phyloP scores from a whole-genome alignment of 106 monocot species.

The Dioscorea alata region DNA sequence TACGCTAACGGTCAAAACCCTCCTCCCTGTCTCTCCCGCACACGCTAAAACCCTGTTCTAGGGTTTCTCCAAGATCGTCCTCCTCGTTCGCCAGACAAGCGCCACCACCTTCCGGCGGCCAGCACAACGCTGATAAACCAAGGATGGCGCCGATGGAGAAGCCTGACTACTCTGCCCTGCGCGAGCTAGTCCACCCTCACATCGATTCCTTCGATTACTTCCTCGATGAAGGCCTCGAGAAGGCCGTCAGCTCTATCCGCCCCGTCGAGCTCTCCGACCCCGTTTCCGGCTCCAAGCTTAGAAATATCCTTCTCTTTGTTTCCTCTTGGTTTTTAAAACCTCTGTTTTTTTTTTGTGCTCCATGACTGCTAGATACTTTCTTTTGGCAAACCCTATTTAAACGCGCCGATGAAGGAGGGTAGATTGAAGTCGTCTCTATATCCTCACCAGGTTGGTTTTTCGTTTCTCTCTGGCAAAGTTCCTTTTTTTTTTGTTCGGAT shows the following conservation, averaged over 20 bases:
- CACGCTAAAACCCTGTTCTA: too few species aligned
- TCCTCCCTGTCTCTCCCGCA: too few species aligned
- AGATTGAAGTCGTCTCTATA: constrained; percentile 23
- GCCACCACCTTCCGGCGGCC: too few species aligned
- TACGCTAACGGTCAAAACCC: too few species aligned
- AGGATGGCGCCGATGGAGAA: constrained; percentile 7
- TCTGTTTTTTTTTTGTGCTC: constrained; percentile 5
- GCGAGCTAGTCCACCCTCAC: constrained; percentile 68
- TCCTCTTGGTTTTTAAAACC: not conserved
- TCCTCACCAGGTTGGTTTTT: constrained; percentile 43
- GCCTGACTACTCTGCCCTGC: constrained; percentile 24
- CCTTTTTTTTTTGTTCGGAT: not conserved
- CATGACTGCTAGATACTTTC: constrained; percentile 56
- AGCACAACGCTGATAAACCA: too few species aligned
- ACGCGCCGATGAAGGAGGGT: constrained; percentile 26
- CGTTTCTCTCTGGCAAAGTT: not conserved
- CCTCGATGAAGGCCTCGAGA: constrained; percentile 66
- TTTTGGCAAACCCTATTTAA: constrained; percentile 42
- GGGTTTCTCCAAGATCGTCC: too few species aligned
- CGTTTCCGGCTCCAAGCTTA: constrained; percentile 30
- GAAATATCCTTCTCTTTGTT: constrained; percentile 60
- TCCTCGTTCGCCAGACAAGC: too few species aligned
- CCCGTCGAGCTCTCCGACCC: constrained; percentile 34
- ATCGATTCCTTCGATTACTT: constrained; percentile 94
- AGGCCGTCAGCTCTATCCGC: constrained; percentile 35